These are phyloP conservation scores for Diaporthe velutina DNA, from an alignment of 2,329 filamentous ascomycete genomes.

Conservation along the genomic window DNA sequence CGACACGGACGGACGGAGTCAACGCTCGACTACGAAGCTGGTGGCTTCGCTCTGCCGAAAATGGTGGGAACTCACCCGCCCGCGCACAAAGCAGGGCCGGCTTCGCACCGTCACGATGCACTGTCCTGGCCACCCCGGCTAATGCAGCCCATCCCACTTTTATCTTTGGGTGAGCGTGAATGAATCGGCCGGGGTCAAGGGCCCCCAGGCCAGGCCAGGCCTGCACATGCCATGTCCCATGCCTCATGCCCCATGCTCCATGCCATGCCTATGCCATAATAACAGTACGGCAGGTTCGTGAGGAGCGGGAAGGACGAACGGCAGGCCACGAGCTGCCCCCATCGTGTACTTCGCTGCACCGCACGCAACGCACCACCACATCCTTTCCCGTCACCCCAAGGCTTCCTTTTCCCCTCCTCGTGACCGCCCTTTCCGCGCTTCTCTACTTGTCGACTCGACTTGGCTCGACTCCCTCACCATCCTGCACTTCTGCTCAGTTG, in stretches of 20 bases:
- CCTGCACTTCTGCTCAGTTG: not conserved
- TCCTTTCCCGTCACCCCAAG: conserved; percentile 18
- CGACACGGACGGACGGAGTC: conserved; percentile 2
- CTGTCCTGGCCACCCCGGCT: conserved; percentile 18
- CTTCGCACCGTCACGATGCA: conserved; percentile 21
- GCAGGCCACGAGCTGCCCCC: not conserved
- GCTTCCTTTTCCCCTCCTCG: conserved; percentile 21
- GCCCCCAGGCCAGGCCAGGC: conserved; percentile 4
- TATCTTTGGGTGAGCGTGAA: conserved; percentile 9
- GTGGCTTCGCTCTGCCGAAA: conserved; percentile 18
- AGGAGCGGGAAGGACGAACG: not conserved
- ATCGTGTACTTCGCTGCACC: conserved; percentile 19
- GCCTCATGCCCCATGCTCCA: not conserved
- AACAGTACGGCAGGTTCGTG: conserved; percentile 18
- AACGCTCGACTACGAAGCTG: not conserved
- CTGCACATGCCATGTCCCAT: conserved; percentile 1
- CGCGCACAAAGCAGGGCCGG: conserved; percentile 17
- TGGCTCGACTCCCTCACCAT: not conserved
- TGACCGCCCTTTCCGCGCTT: conserved; percentile 37
- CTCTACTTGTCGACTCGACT: not conserved
- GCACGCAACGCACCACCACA: too few relatives aligned
- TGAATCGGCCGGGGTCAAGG: conserved; percentile 14
- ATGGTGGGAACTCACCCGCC: conserved; percentile 14
- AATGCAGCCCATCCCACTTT: conserved; percentile 28
- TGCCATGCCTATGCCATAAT: too few relatives aligned